These are phyloP conservation scores for Lycium ferocissimum DNA, from an alignment of 257 asterid genomes.

Conservation along the genomic window DNA sequence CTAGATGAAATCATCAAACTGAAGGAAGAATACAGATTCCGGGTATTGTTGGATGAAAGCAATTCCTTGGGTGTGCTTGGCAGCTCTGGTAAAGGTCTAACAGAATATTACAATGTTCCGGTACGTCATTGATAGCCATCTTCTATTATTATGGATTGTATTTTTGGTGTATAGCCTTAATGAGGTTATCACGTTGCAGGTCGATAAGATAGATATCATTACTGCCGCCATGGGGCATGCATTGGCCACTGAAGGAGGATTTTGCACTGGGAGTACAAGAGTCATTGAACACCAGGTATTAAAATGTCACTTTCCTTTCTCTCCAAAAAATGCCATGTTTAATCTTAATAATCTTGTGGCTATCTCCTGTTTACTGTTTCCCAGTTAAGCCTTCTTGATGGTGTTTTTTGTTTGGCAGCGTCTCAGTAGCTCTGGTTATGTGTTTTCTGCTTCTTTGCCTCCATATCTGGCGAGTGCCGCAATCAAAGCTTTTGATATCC, in stretches of 20 bases:
- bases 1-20: conserved; percentile 78
- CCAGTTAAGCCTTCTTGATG: background rate
- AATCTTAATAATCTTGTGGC: background rate
- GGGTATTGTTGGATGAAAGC: conserved; percentile 89
- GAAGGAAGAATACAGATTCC: conserved; percentile 88
- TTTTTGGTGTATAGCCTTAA: conserved; percentile 28
- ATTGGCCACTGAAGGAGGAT: conserved; percentile 97
- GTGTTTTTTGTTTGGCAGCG: conserved; percentile 61
- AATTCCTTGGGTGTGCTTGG: conserved; percentile 96
- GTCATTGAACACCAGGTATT: conserved; percentile 94
- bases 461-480: conserved; percentile 97
- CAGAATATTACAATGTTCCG: conserved; percentile 77
- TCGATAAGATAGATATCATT: conserved; percentile 87
- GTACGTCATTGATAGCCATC: conserved; percentile 51
- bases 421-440: conserved; percentile 91
- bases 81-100: conserved; percentile 85
- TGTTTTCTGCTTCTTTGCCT: conserved; percentile 94
- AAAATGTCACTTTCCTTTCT: conserved; percentile 8
- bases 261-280: conserved; percentile 93
- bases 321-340: background rate
- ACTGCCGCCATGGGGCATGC: conserved; percentile 98
- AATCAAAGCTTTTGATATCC: conserved; percentile 77
- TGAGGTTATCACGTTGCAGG: conserved; percentile 46
- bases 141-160: conserved; percentile 33
- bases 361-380: background rate